phyloP scores from a whole-genome alignment of 371 early-diverging fungal genomes.

The Haplosporangium sp. region DNA sequence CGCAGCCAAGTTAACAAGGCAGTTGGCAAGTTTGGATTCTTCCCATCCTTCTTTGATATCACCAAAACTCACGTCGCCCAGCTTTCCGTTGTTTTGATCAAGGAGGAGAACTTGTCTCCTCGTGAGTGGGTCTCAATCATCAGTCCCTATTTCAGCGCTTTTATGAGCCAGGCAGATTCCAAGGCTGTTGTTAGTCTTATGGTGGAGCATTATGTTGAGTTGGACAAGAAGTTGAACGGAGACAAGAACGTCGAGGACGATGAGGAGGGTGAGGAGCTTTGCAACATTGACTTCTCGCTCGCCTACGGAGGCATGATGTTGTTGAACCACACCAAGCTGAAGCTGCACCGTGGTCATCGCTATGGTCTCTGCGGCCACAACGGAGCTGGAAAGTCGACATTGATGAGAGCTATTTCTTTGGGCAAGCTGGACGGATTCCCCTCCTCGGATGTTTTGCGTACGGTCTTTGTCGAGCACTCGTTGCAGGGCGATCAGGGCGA shows the following conservation, averaged over 20 bases:
- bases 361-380: conserved; percentile 88
- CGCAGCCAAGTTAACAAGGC: conserved; percentile 58
- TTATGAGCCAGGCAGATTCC: conserved; percentile 60
- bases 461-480: conserved; percentile 79
- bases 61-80: conserved; percentile 58
- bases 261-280: conserved; percentile 78
- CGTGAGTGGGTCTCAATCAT: conserved; percentile 62
- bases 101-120: conserved; percentile 61
- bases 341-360: conserved; percentile 80
- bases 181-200: conserved; percentile 48
- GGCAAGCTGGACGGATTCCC: conserved; percentile 85
- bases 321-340: conserved; percentile 81
- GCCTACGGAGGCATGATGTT: conserved; percentile 89
- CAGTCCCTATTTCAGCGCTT: conserved; percentile 57
- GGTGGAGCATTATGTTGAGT: conserved; percentile 54
- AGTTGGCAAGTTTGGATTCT: conserved; percentile 62
- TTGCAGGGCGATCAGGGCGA: conserved; percentile 78
- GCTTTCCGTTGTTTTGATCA: conserved; percentile 60
- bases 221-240: conserved; percentile 57
- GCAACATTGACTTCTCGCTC: conserved; percentile 79
- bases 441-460: conserved; percentile 72
- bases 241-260: conserved; percentile 59
- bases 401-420: conserved; percentile 82
- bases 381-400: conserved; percentile 91
- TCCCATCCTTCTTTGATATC: conserved; percentile 64